Evolutionary conservation across 2,329 filamentous ascomycete species (phyloP).

Genomic region (Aspergillus transmontanensis): DNA sequence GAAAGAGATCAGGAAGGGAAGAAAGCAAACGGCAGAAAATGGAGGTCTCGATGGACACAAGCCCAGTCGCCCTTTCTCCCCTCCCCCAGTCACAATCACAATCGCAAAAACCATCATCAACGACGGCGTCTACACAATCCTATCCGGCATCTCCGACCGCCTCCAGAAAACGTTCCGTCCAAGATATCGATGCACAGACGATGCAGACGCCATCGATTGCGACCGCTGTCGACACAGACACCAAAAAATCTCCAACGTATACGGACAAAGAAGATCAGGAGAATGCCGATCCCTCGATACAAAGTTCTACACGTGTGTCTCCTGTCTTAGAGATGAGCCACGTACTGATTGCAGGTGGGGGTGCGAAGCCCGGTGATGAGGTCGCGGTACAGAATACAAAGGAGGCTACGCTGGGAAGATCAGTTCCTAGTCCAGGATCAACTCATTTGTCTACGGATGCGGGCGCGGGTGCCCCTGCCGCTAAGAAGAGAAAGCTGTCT

Average conservation of each 20-base stretch:
- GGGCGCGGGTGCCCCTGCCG: slow-evolving; percentile 13
- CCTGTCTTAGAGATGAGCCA: neutral
- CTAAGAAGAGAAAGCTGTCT: slow-evolving; percentile 39
- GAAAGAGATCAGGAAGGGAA: neutral
- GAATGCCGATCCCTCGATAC: slow-evolving; percentile 16
- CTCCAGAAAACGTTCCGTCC: slow-evolving; percentile 33
- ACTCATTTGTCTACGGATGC: neutral
- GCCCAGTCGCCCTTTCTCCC: slow-evolving; percentile 22
- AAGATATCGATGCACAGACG: slow-evolving; percentile 26
- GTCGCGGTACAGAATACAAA: neutral
- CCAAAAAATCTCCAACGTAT: slow-evolving; percentile 7
- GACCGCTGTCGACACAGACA: neutral
- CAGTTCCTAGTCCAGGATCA: neutral
- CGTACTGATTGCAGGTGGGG: neutral
- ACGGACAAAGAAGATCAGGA: slow-evolving; percentile 24
- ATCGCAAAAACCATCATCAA: slow-evolving; percentile 8
- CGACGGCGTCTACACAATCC: neutral
- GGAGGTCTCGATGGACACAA: slow-evolving; percentile 25
- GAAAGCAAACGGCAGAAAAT: slow-evolving; percentile 5
- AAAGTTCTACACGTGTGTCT: neutral
- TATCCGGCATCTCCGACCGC: slow-evolving; percentile 15
- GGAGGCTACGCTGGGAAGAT: neutral
- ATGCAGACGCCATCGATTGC: neutral
- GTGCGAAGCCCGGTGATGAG: neutral
- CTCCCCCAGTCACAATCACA: slow-evolving; percentile 19